phyloP scores from a whole-genome alignment of 2,329 filamentous ascomycete species.

The Alternaria arbusti region DNA sequence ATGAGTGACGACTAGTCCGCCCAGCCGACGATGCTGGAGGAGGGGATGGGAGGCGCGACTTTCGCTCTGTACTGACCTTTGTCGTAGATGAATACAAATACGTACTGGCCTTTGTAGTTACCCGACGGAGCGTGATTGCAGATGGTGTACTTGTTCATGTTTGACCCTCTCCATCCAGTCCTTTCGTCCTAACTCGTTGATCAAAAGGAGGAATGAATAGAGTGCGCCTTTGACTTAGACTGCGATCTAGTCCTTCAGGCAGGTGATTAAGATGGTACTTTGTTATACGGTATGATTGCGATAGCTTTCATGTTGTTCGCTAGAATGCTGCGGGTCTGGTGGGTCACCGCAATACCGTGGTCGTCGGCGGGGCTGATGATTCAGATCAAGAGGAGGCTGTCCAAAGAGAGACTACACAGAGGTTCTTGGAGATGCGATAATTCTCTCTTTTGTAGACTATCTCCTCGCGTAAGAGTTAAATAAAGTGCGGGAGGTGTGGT shows the following conservation, averaged over 20 bases:
- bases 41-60: conserved; percentile 51
- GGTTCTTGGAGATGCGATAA: background rate
- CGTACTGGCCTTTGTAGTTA: conserved; percentile 63
- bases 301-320: background rate
- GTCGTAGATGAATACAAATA: too few relatives aligned
- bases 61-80: conserved; percentile 61
- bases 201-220: background rate
- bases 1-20: conserved; percentile 27
- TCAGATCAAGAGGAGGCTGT: background rate
- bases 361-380: background rate
- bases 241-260: background rate
- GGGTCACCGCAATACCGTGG: background rate
- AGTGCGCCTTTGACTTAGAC: background rate
- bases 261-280: background rate
- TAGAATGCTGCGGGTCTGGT: background rate
- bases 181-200: background rate
- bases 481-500: background rate
- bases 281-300: background rate
- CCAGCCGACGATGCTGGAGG: conserved; percentile 32
- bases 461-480: background rate
- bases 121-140: conserved; percentile 79
- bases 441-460: background rate
- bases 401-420: background rate
- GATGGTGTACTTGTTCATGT: conserved; percentile 63
- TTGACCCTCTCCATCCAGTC: conserved; percentile 4